Evolutionary conservation across 768 basidiomycete species (phyloP).

Genomic region (Lactifluus hygrophoroides): DNA sequence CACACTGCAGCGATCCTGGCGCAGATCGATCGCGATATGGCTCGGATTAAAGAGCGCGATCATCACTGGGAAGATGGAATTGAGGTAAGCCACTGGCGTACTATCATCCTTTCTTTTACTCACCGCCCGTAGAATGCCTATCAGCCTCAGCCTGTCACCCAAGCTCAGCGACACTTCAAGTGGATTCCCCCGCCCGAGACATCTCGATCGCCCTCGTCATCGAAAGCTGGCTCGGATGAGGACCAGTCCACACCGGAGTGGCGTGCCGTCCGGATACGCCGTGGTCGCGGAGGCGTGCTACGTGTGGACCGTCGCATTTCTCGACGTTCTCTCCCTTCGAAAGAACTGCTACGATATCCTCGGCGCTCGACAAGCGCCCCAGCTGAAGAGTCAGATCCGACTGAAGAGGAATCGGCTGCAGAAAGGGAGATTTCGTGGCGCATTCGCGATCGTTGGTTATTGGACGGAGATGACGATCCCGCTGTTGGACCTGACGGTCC

Average conservation of each 20-base stretch:
- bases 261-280: constrained; percentile 59
- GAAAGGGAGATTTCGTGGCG: constrained; percentile 36
- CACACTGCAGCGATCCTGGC: constrained; percentile 50
- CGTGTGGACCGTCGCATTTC: constrained; percentile 59
- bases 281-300: constrained; percentile 76
- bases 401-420: constrained; percentile 24
- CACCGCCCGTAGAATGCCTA: constrained; percentile 48
- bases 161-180: constrained; percentile 60
- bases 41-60: constrained; percentile 56
- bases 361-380: constrained; percentile 20
- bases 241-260: constrained; percentile 26
- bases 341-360: constrained; percentile 14
- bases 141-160: constrained; percentile 51
- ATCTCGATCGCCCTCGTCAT: constrained; percentile 26
- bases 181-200: constrained; percentile 38
- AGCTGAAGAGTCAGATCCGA: constrained; percentile 14
- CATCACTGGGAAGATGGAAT: constrained; percentile 81
- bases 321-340: constrained; percentile 8
- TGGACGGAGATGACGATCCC: constrained; percentile 56
- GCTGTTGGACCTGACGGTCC: constrained; percentile 45
- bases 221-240: constrained; percentile 26
- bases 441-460: constrained; percentile 56
- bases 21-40: constrained; percentile 54
- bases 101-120: not conserved
- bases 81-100: constrained; percentile 45